These are phyloP conservation scores for Oryza rufipogon DNA, from an alignment of 176 grass and related monocot genomes.

Conservation along the genomic window DNA sequence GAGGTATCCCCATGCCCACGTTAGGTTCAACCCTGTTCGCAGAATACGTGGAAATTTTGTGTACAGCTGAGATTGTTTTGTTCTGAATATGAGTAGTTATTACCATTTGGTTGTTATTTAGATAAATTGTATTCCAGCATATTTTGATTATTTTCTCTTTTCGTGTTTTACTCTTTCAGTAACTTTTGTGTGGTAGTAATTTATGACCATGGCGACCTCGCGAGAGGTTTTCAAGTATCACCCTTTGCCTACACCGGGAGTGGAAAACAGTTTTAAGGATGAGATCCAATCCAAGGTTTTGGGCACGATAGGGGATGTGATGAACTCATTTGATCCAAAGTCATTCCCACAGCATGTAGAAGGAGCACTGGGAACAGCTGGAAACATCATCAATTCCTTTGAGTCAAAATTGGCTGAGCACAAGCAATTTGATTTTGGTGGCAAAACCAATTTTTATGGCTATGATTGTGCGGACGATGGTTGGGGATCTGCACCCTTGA, in stretches of 20 bases:
- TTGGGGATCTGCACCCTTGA: slow-evolving; percentile 31
- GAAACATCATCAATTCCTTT: slow-evolving; percentile 42
- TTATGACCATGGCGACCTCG: slow-evolving; percentile 33
- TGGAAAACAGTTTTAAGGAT: slow-evolving; percentile 29
- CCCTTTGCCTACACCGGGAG: slow-evolving; percentile 49
- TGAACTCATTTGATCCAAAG: slow-evolving; percentile 46
- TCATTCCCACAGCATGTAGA: slow-evolving; percentile 33
- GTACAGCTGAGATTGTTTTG: background rate
- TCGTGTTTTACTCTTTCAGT: slow-evolving; percentile 34
- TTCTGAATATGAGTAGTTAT: background rate
- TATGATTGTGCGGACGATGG: slow-evolving; percentile 40
- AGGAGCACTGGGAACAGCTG: slow-evolving; percentile 31
- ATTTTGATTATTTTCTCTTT: background rate
- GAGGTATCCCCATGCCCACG: too few relatives aligned
- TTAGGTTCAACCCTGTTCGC: background rate
- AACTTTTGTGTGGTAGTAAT: slow-evolving; percentile 22
- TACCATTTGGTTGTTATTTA: too few relatives aligned
- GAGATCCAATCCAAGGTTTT: slow-evolving; percentile 50
- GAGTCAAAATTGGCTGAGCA: slow-evolving; percentile 39
- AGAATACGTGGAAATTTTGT: background rate
- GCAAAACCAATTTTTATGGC: slow-evolving; percentile 40
- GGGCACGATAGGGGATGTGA: slow-evolving; percentile 27
- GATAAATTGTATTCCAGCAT: background rate
- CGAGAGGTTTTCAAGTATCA: slow-evolving; percentile 50
- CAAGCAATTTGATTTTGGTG: slow-evolving; percentile 24